Evolutionary conservation across 106 monocot species (phyloP), one percentile per base, ranked within the genome.

Genomic region (Dendrobium officinale): DNA sequence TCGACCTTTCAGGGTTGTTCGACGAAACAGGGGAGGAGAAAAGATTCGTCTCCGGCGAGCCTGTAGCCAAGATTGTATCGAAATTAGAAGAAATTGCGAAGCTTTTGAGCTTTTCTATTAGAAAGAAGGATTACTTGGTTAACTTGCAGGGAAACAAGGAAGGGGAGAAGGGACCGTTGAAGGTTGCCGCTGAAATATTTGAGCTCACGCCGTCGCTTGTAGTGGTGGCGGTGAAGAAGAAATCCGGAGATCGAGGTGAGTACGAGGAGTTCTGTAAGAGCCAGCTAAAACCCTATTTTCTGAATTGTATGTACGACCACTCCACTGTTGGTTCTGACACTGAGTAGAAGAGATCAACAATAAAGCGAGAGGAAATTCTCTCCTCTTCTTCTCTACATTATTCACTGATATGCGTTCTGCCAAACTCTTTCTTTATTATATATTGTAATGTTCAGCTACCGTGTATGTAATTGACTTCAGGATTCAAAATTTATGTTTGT

Each of bases 41-140:
- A 19, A 80, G 84, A 73, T 80, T 84, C 51, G 55, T 84, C 3
- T 80, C 84, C 9, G 75, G 66, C 49, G 80, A 75, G 66, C 80
- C 84, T 11, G 80, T 84, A 24, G 49, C 76, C 1, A 76, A 75
- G 75, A 80, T 84, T 13, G 66, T 84, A 19, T 80, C 84, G 5
- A 84, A 84, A 67, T 37, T 84, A 76, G 84, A 84, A 75, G 84
- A 84, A 75, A 80, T 84, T 41, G 84, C 80, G 6, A 59, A 67
- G 67, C 66, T 77, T 42, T 66, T 84, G 75, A 80, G 75, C 42
- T 84, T 84, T 33, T 68, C 84, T 2, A 67, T 84, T 61, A 75
- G 84, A 75, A 80, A 80, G 67, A 84, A 80, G 75, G 84, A 84
- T 68, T 84, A 40, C 51, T 26, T 56, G 48, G 84, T 84, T 24